Base-by-base conservation (phyloP, 371 early-diverging fungal species). In the Rhizopus arrhizus region DNA sequence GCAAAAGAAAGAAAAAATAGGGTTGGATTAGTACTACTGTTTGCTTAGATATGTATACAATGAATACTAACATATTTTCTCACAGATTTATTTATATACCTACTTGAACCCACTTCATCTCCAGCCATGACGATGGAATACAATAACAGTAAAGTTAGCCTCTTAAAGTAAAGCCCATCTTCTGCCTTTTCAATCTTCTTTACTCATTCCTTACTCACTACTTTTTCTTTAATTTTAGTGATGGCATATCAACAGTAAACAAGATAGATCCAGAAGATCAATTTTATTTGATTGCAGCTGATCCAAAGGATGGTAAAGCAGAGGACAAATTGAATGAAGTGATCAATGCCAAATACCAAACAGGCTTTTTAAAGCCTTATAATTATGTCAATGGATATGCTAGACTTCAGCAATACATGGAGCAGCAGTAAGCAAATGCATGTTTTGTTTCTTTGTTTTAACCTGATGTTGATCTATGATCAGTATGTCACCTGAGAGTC, bases 301-400 rank as follows among this genome's bases (percentile, higher is more conserved):
- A 96, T 70, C 95, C 94, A 0, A 77, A 78, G 6, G 95, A 94
- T 63, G 91, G 90, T 8, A 82, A 90, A 13, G 70, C 84, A 6
- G 90, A 91, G 65, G 94, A 92, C 57, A 88, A 91, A 59, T 74
- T 95, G 53, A 91, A 85, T 41, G 89, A 94, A 64, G 89, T 95
- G 41, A 91, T 95, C 72, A 89, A 88, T 66, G 94, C 95, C 33
- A 97, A 97, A 71, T 94, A 90, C 64, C 91, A 95, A 58, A 95
- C 96, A 4, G 97, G 97, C 0, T 82, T 94, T 57, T 74, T 97
- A 48, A 94, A 91, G 59, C 97, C 97, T 2, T 94, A 93, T 84
- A 93, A 95, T 75, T 95, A 95, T 73, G 92, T 92, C 59, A 89
- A 83, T 69, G 91, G 91, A 1, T 97, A 97, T 74, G 82, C 92